Percentiles rank a stretch among this genome's conserved stretches.
phyloP scores from a whole-genome alignment of 2,329 filamentous ascomycete genomes.

The Aspergillus pseudoterreus region DNA sequence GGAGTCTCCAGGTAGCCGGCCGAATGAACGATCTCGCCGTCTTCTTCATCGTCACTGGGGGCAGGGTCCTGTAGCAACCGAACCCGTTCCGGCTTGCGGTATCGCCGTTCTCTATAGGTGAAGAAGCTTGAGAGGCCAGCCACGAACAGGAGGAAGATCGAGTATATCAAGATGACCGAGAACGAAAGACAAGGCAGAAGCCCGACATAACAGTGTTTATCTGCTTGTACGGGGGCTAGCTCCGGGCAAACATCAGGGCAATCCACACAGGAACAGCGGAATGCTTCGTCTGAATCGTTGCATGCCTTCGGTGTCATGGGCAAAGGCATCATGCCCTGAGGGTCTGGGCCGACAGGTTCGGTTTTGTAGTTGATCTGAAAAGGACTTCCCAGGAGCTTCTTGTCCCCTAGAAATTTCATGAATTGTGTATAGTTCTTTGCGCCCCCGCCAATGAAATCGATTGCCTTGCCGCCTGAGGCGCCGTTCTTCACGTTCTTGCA shows the following conservation, averaged over 20 bases:
- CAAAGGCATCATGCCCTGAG: slow-evolving; percentile 67
- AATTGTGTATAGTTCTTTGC: slow-evolving; percentile 86
- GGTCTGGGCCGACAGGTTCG: slow-evolving; percentile 54
- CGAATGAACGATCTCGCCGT: slow-evolving; percentile 76
- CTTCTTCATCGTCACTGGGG: slow-evolving; percentile 89
- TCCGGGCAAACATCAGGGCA: slow-evolving; percentile 82
- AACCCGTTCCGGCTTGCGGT: slow-evolving; percentile 75
- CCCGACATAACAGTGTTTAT: slow-evolving; percentile 75
- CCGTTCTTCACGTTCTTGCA: slow-evolving; percentile 99
- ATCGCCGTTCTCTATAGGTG: slow-evolving; percentile 68
- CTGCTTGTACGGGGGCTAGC: slow-evolving; percentile 69
- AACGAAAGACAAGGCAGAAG: slow-evolving; percentile 91
- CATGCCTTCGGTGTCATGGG: slow-evolving; percentile 76
- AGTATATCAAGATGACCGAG: slow-evolving; percentile 82
- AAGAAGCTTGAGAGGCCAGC: slow-evolving; percentile 68
- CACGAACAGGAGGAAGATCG: slow-evolving; percentile 66
- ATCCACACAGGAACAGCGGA: slow-evolving; percentile 89
- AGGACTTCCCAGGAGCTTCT: slow-evolving; percentile 83
- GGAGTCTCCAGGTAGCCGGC: slow-evolving; percentile 75
- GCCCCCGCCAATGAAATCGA: slow-evolving; percentile 92
- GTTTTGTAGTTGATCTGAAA: slow-evolving; percentile 93
- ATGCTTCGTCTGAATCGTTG: slow-evolving; percentile 81
- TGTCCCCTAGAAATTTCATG: slow-evolving; percentile 87
- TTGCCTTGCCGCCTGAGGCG: slow-evolving; percentile 86
- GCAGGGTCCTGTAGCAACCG: slow-evolving; percentile 79